phyloP scores from a whole-genome alignment of 2,329 filamentous ascomycete genomes.

The Exophiala xenobiotica region DNA sequence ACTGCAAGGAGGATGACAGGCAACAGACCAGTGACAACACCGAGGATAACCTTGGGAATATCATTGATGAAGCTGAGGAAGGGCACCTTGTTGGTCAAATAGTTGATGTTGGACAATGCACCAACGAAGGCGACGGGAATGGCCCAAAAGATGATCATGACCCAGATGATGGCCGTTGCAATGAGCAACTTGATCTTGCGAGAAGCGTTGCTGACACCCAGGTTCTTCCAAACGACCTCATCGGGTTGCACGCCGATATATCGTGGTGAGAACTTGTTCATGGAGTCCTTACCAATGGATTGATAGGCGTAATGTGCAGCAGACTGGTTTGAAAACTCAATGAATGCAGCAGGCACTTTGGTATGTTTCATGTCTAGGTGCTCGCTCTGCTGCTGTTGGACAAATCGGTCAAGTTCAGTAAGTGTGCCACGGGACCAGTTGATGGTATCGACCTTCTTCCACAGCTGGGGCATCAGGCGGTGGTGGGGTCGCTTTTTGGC shows the following conservation, averaged over 20 bases:
- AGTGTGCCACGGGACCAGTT: slow-evolving; percentile 76
- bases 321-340: slow-evolving; percentile 80
- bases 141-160: slow-evolving; percentile 83
- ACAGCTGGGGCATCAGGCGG: slow-evolving; percentile 64
- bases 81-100: slow-evolving; percentile 51
- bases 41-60: slow-evolving; percentile 69
- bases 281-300: slow-evolving; percentile 45
- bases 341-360: slow-evolving; percentile 74
- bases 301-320: slow-evolving; percentile 86
- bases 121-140: slow-evolving; percentile 76
- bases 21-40: slow-evolving; percentile 78
- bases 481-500: slow-evolving; percentile 72
- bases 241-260: slow-evolving; percentile 77
- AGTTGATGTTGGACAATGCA: slow-evolving; percentile 79
- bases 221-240: slow-evolving; percentile 85
- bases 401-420: slow-evolving; percentile 66
- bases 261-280: slow-evolving; percentile 81
- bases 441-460: slow-evolving; percentile 44
- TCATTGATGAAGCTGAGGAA: slow-evolving; percentile 74
- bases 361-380: slow-evolving; percentile 62
- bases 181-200: slow-evolving; percentile 64
- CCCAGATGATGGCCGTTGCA: slow-evolving; percentile 68
- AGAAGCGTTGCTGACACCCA: slow-evolving; percentile 66
- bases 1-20: slow-evolving; percentile 76
- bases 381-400: slow-evolving; percentile 66